These are phyloP conservation scores for Pythium plurisporium DNA, from an alignment of 352 stramenopile species.

Conservation along the genomic window DNA sequence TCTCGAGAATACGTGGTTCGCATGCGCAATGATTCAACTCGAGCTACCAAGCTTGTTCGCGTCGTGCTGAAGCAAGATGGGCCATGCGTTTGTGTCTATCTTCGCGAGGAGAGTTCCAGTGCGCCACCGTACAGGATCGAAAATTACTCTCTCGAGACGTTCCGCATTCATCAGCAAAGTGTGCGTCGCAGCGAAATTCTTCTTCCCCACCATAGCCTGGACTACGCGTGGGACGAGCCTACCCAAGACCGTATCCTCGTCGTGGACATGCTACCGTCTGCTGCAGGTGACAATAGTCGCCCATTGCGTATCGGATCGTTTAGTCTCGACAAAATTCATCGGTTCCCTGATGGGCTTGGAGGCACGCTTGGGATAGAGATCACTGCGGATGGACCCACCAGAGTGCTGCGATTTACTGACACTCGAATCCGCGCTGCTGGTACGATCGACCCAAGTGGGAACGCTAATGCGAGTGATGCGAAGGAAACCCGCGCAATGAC, in stretches of 20 bases:
- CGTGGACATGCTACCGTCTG: slow-evolving; percentile 85
- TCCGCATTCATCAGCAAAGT: slow-evolving; percentile 79
- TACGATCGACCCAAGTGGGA: slow-evolving; percentile 22
- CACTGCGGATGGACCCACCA: slow-evolving; percentile 78
- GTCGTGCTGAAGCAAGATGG: slow-evolving; percentile 75
- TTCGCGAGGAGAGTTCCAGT: slow-evolving; percentile 72
- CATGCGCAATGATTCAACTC: slow-evolving; percentile 78
- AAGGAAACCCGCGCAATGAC: slow-evolving; percentile 15
- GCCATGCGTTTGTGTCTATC: slow-evolving; percentile 76
- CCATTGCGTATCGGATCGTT: slow-evolving; percentile 82
- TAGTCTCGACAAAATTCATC: slow-evolving; percentile 74
- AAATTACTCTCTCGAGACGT: slow-evolving; percentile 86
- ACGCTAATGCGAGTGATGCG: slow-evolving; percentile 17
- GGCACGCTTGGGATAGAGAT: slow-evolving; percentile 80
- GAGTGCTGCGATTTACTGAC: slow-evolving; percentile 84
- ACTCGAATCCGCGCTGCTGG: slow-evolving; percentile 57
- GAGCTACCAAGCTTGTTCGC: slow-evolving; percentile 72
- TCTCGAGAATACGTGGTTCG: slow-evolving; percentile 79
- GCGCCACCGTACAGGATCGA: slow-evolving; percentile 83
- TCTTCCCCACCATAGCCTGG: slow-evolving; percentile 79
- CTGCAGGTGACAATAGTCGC: slow-evolving; percentile 81
- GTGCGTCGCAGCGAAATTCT: slow-evolving; percentile 83
- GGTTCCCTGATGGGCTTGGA: slow-evolving; percentile 67
- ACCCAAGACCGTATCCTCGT: slow-evolving; percentile 75
- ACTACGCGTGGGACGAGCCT: slow-evolving; percentile 88